phyloP scores from a whole-genome alignment of 1,284 basidiomycete species.

The Naganishia cerealis region DNA sequence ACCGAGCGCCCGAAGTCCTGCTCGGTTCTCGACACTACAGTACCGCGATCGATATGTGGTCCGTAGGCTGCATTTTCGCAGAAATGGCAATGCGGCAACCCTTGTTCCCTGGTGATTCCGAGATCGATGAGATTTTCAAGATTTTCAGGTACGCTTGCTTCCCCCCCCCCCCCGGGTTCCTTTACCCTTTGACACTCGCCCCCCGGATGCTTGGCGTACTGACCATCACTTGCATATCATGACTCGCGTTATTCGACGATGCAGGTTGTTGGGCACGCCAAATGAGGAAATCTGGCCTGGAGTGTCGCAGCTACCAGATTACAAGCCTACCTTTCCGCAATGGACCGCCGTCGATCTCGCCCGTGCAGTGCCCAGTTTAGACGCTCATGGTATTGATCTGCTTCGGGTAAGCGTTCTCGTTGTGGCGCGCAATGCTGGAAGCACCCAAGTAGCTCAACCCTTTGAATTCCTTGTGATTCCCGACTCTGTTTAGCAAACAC shows the following conservation, averaged over 20 bases:
- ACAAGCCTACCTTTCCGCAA: conserved; percentile 94
- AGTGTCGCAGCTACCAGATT: conserved; percentile 84
- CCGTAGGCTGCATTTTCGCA: conserved; percentile 97
- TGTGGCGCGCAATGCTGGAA: neutral
- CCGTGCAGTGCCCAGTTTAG: conserved; percentile 67
- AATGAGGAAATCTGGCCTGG: conserved; percentile 91
- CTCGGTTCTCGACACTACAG: conserved; percentile 96
- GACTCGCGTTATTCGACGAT: conserved; percentile 27
- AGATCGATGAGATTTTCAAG: conserved; percentile 99
- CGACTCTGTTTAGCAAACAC: conserved; percentile 61
- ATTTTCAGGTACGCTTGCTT: conserved; percentile 76
- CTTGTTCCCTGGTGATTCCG: conserved; percentile 95
- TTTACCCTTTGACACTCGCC: neutral
- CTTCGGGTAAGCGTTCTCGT: conserved; percentile 61
- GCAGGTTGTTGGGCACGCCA: conserved; percentile 88
- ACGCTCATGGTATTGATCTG: conserved; percentile 72
- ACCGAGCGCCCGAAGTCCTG: conserved; percentile 96
- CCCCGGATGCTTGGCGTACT: neutral
- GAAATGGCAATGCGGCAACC: conserved; percentile 80
- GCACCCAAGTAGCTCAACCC: neutral
- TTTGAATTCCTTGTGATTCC: conserved; percentile 14
- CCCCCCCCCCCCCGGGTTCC: neutral
- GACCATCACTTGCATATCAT: conserved; percentile 1
- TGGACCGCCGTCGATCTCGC: conserved; percentile 70
- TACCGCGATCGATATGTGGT: conserved; percentile 99